Conservation (phyloP, 306 rosid species). For the Luffa aegyptiaca region DNA sequence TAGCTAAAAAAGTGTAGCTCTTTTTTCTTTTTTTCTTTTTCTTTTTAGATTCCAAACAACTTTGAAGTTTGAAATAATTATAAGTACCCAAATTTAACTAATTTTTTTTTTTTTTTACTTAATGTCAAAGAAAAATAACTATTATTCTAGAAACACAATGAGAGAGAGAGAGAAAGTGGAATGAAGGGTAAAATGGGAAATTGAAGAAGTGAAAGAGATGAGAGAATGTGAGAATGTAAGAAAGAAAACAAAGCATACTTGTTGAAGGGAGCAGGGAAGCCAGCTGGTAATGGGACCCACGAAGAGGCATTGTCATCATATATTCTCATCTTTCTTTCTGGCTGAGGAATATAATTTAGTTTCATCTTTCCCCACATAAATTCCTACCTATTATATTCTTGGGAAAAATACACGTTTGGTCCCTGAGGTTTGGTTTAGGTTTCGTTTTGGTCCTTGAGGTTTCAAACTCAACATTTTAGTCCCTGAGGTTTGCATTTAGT, state of each 20-base stretch:
- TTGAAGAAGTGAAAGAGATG: slow-evolving; percentile 38
- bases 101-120: background rate
- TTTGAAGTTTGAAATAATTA: background rate
- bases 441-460: no score
- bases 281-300: slow-evolving; percentile 65
- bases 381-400: background rate
- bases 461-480: no score
- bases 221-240: slow-evolving; percentile 27
- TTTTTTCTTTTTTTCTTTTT: no score
- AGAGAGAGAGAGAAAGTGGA: slow-evolving; percentile 2
- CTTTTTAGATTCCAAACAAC: background rate
- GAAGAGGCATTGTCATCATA: slow-evolving; percentile 25
- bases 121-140: background rate
- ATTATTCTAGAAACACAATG: background rate
- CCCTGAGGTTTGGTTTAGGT: no score
- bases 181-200: slow-evolving; percentile 38
- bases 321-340: slow-evolving; percentile 26
- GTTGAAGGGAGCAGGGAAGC: slow-evolving; percentile 16
- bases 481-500: no score
- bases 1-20: no score
- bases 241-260: slow-evolving; percentile 27
- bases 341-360: background rate
- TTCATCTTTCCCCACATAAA: background rate
- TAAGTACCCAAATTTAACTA: no score
- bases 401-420: no score